phyloP scores from a whole-genome alignment of 1,284 basidiomycete genomes.

The Rhizoctonia solani region DNA sequence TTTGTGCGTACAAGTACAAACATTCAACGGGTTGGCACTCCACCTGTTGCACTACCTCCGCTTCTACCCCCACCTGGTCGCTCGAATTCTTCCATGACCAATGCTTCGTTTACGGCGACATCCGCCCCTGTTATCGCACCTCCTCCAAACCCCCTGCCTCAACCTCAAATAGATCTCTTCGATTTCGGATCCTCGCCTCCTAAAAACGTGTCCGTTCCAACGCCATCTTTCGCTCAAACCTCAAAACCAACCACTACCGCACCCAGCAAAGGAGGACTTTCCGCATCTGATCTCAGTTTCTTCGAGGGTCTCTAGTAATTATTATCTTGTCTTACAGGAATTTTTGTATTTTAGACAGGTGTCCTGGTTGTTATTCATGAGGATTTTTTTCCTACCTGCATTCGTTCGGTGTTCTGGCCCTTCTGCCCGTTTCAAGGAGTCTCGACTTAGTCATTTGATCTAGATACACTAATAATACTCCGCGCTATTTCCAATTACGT shows the following conservation, averaged over 20 bases:
- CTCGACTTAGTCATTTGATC: too few relatives aligned
- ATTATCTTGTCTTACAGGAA: too few relatives aligned
- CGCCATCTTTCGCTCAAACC: slow-evolving; percentile 3
- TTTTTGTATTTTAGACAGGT: slow-evolving; percentile 28
- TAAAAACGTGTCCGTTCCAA: neutral
- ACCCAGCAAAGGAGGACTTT: slow-evolving; percentile 5
- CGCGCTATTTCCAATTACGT: too few relatives aligned
- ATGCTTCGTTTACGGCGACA: neutral
- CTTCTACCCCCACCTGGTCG: slow-evolving; percentile 14
- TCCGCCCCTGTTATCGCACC: neutral
- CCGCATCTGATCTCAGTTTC: slow-evolving; percentile 31
- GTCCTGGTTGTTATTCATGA: slow-evolving; percentile 1
- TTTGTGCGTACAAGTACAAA: slow-evolving; percentile 21
- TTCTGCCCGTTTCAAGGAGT: too few relatives aligned
- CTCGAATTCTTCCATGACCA: neutral
- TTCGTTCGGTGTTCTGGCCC: too few relatives aligned
- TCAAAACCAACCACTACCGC: neutral
- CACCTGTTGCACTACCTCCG: slow-evolving; percentile 2
- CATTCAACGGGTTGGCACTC: slow-evolving; percentile 3
- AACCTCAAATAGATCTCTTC: slow-evolving; percentile 19
- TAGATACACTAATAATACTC: too few relatives aligned
- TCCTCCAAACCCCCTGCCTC: neutral
- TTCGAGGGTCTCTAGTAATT: slow-evolving; percentile 18
- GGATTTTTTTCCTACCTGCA: too few relatives aligned
- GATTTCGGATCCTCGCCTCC: slow-evolving; percentile 30